Percentiles rank a stretch among this genome's conserved stretches.
phyloP scores from a whole-genome alignment of 1,284 basidiomycete species.

The Ustilago xerochloae region DNA sequence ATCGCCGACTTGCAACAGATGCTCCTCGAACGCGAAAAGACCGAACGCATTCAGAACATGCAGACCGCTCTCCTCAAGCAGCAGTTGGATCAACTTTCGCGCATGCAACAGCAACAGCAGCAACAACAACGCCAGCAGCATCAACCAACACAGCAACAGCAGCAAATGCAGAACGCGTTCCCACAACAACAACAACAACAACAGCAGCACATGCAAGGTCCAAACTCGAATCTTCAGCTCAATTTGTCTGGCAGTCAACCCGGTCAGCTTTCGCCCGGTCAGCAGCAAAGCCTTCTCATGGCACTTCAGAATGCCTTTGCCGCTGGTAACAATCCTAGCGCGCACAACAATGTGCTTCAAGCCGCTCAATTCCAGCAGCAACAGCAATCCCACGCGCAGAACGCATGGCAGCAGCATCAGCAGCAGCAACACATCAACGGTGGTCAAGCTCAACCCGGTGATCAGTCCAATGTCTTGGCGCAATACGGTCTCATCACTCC shows the following conservation, averaged over 20 bases:
- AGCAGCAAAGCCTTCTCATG: conserved; percentile 43
- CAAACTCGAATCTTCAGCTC: conserved; percentile 20
- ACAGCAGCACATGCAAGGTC: conserved; percentile 1
- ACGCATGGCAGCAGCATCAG: conserved; percentile 30
- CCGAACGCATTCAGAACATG: conserved; percentile 58
- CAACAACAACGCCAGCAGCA: too few relatives aligned
- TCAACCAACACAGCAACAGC: conserved; percentile 10
- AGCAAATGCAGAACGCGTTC: conserved; percentile 5
- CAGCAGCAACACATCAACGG: conserved; percentile 13
- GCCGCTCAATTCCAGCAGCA: conserved; percentile 28
- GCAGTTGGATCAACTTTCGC: conserved; percentile 56
- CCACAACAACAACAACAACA: conserved; percentile 25
- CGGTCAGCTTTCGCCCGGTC: conserved; percentile 39
- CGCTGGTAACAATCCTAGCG: conserved; percentile 41
- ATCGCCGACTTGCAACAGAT: conserved; percentile 52
- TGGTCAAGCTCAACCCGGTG: conserved; percentile 11
- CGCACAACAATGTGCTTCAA: conserved; percentile 39
- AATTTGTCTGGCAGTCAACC: conserved; percentile 14
- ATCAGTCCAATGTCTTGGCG: conserved; percentile 36
- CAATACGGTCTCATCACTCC: conserved; percentile 64
- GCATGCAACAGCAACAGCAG: conserved; percentile 27
- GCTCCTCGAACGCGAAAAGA: conserved; percentile 54
- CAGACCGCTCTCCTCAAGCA: conserved; percentile 59
- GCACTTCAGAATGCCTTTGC: conserved; percentile 45
- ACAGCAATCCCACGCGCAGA: conserved; percentile 8